Base-by-base conservation (phyloP, 2,329 filamentous ascomycete species). In the Phialophora macrospora region DNA sequence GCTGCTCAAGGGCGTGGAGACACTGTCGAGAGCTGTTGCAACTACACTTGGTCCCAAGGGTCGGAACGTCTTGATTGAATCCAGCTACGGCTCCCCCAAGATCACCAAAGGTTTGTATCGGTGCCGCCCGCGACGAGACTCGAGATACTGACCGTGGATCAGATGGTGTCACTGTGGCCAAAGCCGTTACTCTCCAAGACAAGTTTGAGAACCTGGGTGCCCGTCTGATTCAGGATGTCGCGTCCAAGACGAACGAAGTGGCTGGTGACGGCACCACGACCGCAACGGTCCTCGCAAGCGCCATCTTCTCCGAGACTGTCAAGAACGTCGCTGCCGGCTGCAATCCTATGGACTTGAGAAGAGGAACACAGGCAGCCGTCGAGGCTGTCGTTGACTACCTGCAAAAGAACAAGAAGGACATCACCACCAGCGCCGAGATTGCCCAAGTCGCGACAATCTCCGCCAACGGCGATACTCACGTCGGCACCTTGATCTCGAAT, bases 201-300 rank as follows among this genome's bases (percentile, higher is more conserved):
- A 98, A 98, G 84, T 99, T 97, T 81, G 95, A 99, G 85, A 99
- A 99, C 86, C 91, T 99, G 74, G 95, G 95, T 80, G 95, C 95
- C 76, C 91, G 92, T 77, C 88, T 99, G 73, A 88, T 99, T 74
- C 93, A 98, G 83, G 95, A 99, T 81, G 95, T 99, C 73, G 95
- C 95, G 75, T 95, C 92, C 77, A 99, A 99, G 89, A 99, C 95
- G 78, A 99, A 99, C 85, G 95, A 99, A 84, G 89, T 93, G 74
- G 95, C 95, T 73, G 95, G 95, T 90, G 95, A 99, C 80, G 95
- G 95, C 82, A 99, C 95, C 75, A 99, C 95, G 72, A 97, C 93
- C 72, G 95, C 95, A 72, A 99, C 95, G 71, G 95, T 98, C 73
- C 92, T 99, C 73, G 95, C 93, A 74, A 92, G 93, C 74, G 91